phyloP scores from a whole-genome alignment of 2,329 filamentous ascomycete species.

The Ascomycota sp. region DNA sequence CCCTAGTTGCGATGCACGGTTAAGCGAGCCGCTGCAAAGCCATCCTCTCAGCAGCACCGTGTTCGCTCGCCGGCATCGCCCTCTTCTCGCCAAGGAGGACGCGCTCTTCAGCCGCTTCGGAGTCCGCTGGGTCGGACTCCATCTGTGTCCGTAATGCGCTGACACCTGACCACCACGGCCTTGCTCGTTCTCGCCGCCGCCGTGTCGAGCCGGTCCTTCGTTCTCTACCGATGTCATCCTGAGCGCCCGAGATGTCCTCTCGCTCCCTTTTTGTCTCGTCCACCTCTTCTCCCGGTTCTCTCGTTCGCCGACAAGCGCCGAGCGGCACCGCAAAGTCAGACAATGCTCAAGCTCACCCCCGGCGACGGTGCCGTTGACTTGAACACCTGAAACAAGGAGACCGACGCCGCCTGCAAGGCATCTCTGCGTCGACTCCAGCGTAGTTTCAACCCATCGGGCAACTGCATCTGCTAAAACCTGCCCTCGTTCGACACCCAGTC shows the following conservation, averaged over 20 bases:
- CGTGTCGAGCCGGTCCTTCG: conserved; percentile 1
- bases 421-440: conserved; percentile 33
- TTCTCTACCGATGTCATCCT: conserved; percentile 6
- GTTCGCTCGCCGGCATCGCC: no score
- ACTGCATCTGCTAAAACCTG: conserved; percentile 69
- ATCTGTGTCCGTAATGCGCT: neutral
- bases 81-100: no score
- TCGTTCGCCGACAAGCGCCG: conserved; percentile 2
- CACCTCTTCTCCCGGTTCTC: neutral
- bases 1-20: no score
- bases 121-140: neutral
- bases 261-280: conserved; percentile 10
- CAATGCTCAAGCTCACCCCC: conserved; percentile 15
- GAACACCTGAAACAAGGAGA: conserved; percentile 34
- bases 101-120: neutral
- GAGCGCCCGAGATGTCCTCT: conserved; percentile 11
- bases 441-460: conserved; percentile 53
- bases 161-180: neutral
- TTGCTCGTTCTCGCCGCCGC: conserved; percentile 1
- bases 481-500: conserved; percentile 45
- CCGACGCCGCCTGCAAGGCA: conserved; percentile 35
- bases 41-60: no score
- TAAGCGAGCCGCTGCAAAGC: no score
- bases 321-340: neutral
- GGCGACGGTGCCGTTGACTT: conserved; percentile 31